Conservation (phyloP, 441 rosid genomes). For the Erodium moschatum region DNA sequence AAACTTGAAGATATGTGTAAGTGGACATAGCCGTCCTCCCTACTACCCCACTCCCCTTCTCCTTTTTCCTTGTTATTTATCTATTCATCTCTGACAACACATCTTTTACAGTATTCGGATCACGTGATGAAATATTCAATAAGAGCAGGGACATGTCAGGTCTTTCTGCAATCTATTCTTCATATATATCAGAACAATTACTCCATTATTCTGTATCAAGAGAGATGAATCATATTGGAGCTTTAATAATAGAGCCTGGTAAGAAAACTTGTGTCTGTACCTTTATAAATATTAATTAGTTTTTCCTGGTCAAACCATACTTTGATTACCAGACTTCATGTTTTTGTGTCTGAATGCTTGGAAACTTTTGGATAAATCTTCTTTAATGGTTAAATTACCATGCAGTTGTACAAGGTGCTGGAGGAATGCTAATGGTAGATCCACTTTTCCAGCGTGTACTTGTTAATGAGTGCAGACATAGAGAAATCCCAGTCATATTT, state of each 20-base stretch:
- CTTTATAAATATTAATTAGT: background rate
- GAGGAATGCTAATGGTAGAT: slow-evolving; percentile 95
- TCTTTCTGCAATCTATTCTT: slow-evolving; percentile 50
- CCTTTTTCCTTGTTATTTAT: slow-evolving; percentile 13
- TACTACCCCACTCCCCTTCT: background rate
- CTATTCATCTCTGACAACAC: slow-evolving; percentile 14
- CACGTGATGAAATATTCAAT: slow-evolving; percentile 58
- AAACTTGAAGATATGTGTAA: slow-evolving; percentile 34
- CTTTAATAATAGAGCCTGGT: slow-evolving; percentile 92
- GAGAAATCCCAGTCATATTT: slow-evolving; percentile 69
- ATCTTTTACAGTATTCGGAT: slow-evolving; percentile 45
- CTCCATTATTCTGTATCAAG: slow-evolving; percentile 26
- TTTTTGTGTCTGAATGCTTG: background rate
- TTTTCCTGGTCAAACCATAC: background rate
- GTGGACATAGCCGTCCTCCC: slow-evolving; percentile 15
- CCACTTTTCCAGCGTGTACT: slow-evolving; percentile 86
- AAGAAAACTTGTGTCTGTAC: slow-evolving; percentile 23
- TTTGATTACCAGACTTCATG: background rate
- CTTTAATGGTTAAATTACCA: slow-evolving; percentile 12
- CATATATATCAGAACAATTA: slow-evolving; percentile 49
- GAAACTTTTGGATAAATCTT: slow-evolving; percentile 2
- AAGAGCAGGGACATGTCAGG: slow-evolving; percentile 51
- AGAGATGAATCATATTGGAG: slow-evolving; percentile 45
- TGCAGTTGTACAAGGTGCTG: slow-evolving; percentile 83
- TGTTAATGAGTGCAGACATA: slow-evolving; percentile 58